phyloP scores from a whole-genome alignment of 768 basidiomycete species.

The Galerina sulciceps region DNA sequence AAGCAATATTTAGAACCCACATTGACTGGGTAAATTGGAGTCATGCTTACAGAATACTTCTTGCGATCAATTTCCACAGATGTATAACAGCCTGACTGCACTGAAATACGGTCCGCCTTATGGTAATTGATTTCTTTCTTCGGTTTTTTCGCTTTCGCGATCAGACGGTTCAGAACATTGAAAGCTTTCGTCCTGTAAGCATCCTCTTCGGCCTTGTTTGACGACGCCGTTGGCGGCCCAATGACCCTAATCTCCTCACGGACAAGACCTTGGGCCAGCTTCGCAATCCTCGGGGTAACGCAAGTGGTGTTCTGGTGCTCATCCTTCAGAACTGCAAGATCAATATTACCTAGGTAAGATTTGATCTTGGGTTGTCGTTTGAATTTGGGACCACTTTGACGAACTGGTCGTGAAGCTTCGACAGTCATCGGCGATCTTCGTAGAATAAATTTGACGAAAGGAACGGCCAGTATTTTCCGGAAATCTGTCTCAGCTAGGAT shows the following conservation, averaged over 20 bases:
- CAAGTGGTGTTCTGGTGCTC: constrained; percentile 60
- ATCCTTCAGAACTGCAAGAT: constrained; percentile 57
- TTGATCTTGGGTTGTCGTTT: constrained; percentile 15
- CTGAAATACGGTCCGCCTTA: constrained; percentile 37
- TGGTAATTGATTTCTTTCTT: constrained; percentile 30
- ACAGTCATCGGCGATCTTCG: constrained; percentile 15
- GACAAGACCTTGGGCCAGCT: constrained; percentile 54
- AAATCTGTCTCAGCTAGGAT: constrained; percentile 27
- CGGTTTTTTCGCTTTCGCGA: constrained; percentile 24
- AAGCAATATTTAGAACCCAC: not conserved
- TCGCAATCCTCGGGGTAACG: constrained; percentile 64
- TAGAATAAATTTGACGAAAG: constrained; percentile 31
- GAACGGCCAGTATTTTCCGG: constrained; percentile 21
- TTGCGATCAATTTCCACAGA: constrained; percentile 46
- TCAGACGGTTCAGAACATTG: constrained; percentile 31
- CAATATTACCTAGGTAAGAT: constrained; percentile 46
- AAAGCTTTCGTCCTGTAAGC: constrained; percentile 26
- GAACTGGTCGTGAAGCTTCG: not conserved
- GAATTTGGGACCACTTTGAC: not conserved
- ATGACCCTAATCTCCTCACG: constrained; percentile 58
- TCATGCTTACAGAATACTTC: constrained; percentile 43
- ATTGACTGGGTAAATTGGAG: not conserved
- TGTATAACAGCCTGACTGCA: constrained; percentile 37
- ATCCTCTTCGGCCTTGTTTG: constrained; percentile 30
- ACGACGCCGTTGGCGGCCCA: constrained; percentile 43